A percentile compares a stretch with the other conserved stretches of the same genome.
These are phyloP conservation scores for Sclerotinia minor DNA, from an alignment of 2,329 filamentous ascomycete genomes.

Conservation along the genomic window DNA sequence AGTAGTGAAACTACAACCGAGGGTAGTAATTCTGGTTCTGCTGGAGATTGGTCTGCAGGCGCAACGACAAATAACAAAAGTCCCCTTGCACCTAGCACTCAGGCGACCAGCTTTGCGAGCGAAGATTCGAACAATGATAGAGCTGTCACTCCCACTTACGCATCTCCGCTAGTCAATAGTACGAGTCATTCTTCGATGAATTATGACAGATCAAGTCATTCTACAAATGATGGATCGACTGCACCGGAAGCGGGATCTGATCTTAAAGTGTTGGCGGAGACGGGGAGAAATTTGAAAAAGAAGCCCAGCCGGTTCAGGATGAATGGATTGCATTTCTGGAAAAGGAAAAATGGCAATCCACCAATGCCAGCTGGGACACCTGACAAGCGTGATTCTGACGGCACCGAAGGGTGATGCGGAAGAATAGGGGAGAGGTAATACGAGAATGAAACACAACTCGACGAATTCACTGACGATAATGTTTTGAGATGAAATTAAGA, in stretches of 20 bases:
- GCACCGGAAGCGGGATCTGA: slow-evolving; percentile 20
- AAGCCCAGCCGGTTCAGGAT: slow-evolving; percentile 64
- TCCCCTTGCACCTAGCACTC: slow-evolving; percentile 64
- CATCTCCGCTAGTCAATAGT: slow-evolving; percentile 38
- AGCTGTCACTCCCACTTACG: slow-evolving; percentile 28
- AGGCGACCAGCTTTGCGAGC: slow-evolving; percentile 65
- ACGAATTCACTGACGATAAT: slow-evolving; percentile 24
- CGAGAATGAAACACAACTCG: slow-evolving; percentile 18
- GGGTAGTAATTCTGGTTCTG: slow-evolving; percentile 54
- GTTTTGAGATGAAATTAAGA: slow-evolving; percentile 27
- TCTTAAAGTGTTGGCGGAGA: slow-evolving; percentile 46
- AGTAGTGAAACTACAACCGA: slow-evolving; percentile 64
- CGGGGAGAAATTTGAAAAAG: slow-evolving; percentile 57
- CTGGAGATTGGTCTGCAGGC: slow-evolving; percentile 62
- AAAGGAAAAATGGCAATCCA: slow-evolving; percentile 40
- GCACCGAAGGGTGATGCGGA: slow-evolving; percentile 12
- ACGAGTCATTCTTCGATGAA: slow-evolving; percentile 31
- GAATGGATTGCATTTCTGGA: slow-evolving; percentile 46
- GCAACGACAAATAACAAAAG: slow-evolving; percentile 63
- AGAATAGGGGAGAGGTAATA: background rate
- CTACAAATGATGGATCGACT: slow-evolving; percentile 24
- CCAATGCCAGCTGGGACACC: slow-evolving; percentile 28
- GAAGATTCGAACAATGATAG: slow-evolving; percentile 38
- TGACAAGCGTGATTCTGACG: slow-evolving; percentile 21
- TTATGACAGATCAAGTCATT: slow-evolving; percentile 22